Base-by-base conservation (phyloP, 2,329 filamentous ascomycete species). In the Tolypocladium paradoxum region DNA sequence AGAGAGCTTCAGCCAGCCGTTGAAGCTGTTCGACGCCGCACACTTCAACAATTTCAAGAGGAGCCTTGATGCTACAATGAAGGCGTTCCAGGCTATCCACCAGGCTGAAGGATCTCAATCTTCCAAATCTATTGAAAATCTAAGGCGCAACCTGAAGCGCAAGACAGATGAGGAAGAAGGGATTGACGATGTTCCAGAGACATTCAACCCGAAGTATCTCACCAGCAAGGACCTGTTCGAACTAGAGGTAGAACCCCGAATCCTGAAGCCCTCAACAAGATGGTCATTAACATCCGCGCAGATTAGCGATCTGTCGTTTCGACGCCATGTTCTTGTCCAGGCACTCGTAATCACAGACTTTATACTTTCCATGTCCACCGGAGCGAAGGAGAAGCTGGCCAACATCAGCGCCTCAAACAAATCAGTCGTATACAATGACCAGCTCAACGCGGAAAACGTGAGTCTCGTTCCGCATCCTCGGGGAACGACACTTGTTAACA, bases 151-250 rank as follows among this genome's bases (percentile, higher is more conserved):
- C 33, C 64, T 76, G 51, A 95, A 91, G 70, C 82, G 89, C 53
- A 95, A 91, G 67, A 76, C 79, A 45, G 76, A 33, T 18, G 43
- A 79, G 12, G 59, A 58, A 20, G 77, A 76, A 43, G 71, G 72
- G 31, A 77, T 82, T 50, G 80, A 81, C 8, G 79, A 82, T 52
- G 57, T 58, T 18, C 58, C 62, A 1, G 68, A 67, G 51, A 60
- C 65, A 27, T 97, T 96, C 72, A 99, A 99, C 63, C 92, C 95
- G 1, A 99, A 97, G 66, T 99, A 99, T 66, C 79, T 99, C 20
- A 99, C 93, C n/a, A 97, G 91, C 68, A 82, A 87, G 58, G 95
- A 99, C 66, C 76, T 99, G 1, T 99, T 99, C 68, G 90, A 95
- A 62, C 81, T 99, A 47, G 93, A 99, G 79, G 87, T 90, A 76